These are phyloP conservation scores for Berkeleyomyces rouxiae DNA, from an alignment of 2,329 filamentous ascomycete genomes.

Conservation along the genomic window DNA sequence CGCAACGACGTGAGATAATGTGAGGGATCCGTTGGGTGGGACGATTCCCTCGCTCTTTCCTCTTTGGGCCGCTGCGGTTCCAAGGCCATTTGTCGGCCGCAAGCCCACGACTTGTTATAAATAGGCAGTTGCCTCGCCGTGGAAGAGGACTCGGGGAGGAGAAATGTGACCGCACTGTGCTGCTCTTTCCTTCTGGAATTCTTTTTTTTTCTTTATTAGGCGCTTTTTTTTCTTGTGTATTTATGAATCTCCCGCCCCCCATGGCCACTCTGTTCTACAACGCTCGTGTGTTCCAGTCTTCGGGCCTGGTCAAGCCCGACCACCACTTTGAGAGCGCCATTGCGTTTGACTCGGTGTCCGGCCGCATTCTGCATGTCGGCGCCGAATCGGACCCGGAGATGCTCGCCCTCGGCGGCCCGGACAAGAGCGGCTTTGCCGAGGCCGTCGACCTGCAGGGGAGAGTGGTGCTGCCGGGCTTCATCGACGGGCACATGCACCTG, in stretches of 20 bases:
- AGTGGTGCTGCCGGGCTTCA: slow-evolving; percentile 36
- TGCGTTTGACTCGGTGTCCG: slow-evolving; percentile 10
- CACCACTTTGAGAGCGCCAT: slow-evolving; percentile 12
- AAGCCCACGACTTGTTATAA: not conserved
- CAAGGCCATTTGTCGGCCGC: not conserved
- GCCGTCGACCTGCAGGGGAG: slow-evolving; percentile 22
- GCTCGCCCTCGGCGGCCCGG: slow-evolving; percentile 3
- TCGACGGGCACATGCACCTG: slow-evolving; percentile 41
- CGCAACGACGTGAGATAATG: not conserved
- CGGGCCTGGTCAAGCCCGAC: slow-evolving; percentile 11
- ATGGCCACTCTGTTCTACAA: slow-evolving; percentile 15
- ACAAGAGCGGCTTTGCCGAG: slow-evolving; percentile 5
- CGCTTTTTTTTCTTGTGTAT: not conserved
- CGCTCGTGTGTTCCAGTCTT: slow-evolving; percentile 14
- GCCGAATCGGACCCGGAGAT: slow-evolving; percentile 7
- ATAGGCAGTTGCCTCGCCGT: not conserved
- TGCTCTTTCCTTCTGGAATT: not conserved
- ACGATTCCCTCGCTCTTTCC: not conserved
- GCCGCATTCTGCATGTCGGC: slow-evolving; percentile 13
- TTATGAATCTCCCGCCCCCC: not conserved
- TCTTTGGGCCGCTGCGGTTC: not conserved
- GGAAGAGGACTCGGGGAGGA: not conserved
- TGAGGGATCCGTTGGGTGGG: not conserved
- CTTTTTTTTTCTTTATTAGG: not conserved
- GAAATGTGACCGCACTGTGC: too few relatives aligned